phyloP scores from a whole-genome alignment of 495 filamentous ascomycete species.

The Hyaloscypha bicolor region DNA sequence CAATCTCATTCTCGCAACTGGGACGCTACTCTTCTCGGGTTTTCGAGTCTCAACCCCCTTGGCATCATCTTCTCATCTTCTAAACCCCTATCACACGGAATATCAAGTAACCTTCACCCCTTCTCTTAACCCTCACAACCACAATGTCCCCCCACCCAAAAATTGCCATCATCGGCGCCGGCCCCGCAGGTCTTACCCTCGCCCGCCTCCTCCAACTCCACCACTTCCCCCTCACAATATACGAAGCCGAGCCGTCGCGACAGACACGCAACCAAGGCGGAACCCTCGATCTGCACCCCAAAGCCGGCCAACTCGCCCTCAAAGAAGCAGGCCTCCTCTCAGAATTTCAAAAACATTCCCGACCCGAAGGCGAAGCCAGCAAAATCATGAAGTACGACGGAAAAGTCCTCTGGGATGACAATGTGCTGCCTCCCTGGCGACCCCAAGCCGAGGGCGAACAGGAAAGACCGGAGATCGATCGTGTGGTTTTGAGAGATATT shows the following conservation, averaged over 20 bases:
- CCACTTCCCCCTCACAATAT: conserved; percentile 49
- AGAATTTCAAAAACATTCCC: conserved; percentile 46
- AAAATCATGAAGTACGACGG: conserved; percentile 32
- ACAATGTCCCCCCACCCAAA: conserved; percentile 34
- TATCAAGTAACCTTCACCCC: too few relatives aligned
- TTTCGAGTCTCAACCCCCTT: too few relatives aligned
- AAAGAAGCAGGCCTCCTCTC: conserved; percentile 51
- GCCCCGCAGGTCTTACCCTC: conserved; percentile 59
- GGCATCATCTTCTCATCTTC: too few relatives aligned
- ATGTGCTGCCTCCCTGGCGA: conserved; percentile 3
- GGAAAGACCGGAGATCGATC: conserved; percentile 34
- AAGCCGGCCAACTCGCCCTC: conserved; percentile 54
- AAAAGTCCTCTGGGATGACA: conserved; percentile 33
- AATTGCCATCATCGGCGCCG: conserved; percentile 60
- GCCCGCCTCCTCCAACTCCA: conserved; percentile 54
- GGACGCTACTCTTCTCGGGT: too few relatives aligned
- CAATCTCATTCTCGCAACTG: too few relatives aligned
- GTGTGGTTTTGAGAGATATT: conserved; percentile 28
- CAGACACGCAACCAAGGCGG: conserved; percentile 50
- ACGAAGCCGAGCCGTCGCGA: conserved; percentile 51
- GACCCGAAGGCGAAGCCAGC: conserved; percentile 45
- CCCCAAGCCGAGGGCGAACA: background rate
- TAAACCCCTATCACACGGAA: too few relatives aligned
- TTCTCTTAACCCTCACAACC: background rate
- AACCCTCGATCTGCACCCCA: conserved; percentile 56